These are phyloP conservation scores for Eucalyptus sp. DNA, from an alignment of 345 rosid species.

Conservation along the genomic window DNA sequence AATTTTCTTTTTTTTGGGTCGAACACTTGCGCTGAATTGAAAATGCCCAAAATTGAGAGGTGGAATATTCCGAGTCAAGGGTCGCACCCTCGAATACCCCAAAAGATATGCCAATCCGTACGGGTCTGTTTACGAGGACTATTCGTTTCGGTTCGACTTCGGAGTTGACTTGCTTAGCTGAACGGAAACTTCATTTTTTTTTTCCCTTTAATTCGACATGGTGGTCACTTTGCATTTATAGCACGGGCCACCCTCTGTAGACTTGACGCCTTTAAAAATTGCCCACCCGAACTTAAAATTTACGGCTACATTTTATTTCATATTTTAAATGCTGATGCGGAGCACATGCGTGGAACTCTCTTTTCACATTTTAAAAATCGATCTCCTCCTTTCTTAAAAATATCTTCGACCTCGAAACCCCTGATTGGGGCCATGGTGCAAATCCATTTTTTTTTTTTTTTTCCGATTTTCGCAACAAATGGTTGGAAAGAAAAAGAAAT, in stretches of 20 bases:
- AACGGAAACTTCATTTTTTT: background rate
- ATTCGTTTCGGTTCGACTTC: background rate
- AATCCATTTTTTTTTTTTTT: too few relatives aligned
- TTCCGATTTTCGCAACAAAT: background rate
- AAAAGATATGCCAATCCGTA: background rate
- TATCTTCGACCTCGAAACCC: background rate
- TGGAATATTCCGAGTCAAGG: background rate
- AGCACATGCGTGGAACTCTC: background rate
- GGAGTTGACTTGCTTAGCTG: background rate
- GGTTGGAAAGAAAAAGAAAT: background rate
- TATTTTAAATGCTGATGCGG: background rate
- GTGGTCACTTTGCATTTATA: background rate
- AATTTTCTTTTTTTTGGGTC: too few relatives aligned
- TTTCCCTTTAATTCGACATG: background rate
- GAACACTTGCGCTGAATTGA: background rate
- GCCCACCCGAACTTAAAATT: background rate
- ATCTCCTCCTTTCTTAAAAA: background rate
- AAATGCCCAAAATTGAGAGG: background rate
- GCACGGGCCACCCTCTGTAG: background rate
- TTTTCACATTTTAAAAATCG: background rate
- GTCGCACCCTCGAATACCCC: background rate
- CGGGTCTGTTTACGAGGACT: background rate
- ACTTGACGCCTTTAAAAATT: background rate
- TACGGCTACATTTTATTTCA: background rate
- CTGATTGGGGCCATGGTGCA: background rate